A percentile compares a stretch with the other conserved stretches of the same genome.
Conservation (phyloP, 352 stramenopile genomes). For the Globisporangium spinosum region DNA sequence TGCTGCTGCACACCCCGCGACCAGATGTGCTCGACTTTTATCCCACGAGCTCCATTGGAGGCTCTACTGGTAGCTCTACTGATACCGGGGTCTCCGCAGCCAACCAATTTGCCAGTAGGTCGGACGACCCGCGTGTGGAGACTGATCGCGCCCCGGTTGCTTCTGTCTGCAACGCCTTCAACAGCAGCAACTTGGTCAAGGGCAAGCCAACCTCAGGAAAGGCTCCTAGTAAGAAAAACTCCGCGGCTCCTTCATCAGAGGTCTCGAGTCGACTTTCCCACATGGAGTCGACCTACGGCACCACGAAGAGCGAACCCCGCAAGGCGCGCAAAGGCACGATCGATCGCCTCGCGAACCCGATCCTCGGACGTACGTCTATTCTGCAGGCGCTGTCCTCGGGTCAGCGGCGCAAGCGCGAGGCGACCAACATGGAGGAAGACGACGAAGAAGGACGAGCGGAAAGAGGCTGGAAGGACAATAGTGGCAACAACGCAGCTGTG, state of each 20-base stretch:
- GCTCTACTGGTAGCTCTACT: not conserved
- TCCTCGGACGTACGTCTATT: constrained; percentile 61
- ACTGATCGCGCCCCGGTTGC: not conserved
- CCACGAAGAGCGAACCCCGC: constrained; percentile 29
- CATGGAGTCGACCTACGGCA: constrained; percentile 69
- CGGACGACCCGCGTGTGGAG: constrained; percentile 10
- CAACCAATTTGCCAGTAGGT: not conserved
- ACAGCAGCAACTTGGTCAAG: not conserved
- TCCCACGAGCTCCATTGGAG: constrained; percentile 13
- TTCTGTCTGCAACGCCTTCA: not conserved
- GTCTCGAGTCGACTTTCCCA: constrained; percentile 34
- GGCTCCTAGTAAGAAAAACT: not conserved
- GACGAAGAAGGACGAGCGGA: not conserved
- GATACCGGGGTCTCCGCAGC: too few relatives aligned
- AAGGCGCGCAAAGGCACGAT: constrained; percentile 61
- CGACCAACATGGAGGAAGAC: constrained; percentile 19
- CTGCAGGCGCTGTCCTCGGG: constrained; percentile 54
- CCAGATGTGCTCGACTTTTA: constrained; percentile 54
- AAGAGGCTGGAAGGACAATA: not conserved
- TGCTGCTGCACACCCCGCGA: constrained; percentile 52
- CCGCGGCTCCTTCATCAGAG: not conserved
- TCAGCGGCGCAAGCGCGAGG: constrained; percentile 48
- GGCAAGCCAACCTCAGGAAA: not conserved
- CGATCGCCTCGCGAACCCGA: constrained; percentile 61
- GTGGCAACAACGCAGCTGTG: not conserved